Evolutionary conservation across 1,284 basidiomycete genomes (phyloP).

Genomic region (Sporisorium graminicola): DNA sequence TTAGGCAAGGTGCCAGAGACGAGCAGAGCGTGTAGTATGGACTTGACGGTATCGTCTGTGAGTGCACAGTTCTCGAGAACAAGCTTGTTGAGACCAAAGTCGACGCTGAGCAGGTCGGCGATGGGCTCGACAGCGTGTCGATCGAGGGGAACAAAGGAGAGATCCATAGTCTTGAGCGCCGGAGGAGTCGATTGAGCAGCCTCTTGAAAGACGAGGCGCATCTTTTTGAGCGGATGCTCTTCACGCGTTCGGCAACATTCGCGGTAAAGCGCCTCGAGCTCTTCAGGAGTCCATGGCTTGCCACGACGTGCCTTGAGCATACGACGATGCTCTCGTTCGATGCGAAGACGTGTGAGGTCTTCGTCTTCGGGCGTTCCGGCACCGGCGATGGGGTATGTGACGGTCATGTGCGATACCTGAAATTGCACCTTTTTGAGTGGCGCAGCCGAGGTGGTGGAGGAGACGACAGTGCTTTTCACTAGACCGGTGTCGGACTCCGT

Average conservation of each 20-base stretch:
- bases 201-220: conserved; percentile 63
- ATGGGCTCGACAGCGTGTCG: conserved; percentile 60
- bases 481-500: conserved; percentile 17
- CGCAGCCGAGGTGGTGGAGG: conserved; percentile 42
- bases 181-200: conserved; percentile 45
- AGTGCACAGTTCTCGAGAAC: conserved; percentile 65
- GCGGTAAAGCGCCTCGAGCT: conserved; percentile 66
- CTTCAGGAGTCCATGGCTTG: conserved; percentile 56
- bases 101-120: conserved; percentile 66
- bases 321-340: conserved; percentile 62
- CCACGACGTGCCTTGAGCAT: conserved; percentile 46
- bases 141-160: conserved; percentile 60
- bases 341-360: conserved; percentile 58
- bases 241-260: conserved; percentile 67
- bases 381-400: conserved; percentile 67
- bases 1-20: conserved; percentile 85
- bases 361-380: conserved; percentile 61
- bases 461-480: conserved; percentile 29
- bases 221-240: conserved; percentile 65
- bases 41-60: conserved; percentile 78
- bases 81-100: conserved; percentile 63
- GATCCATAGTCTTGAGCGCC: conserved; percentile 59
- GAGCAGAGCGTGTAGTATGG: conserved; percentile 88
- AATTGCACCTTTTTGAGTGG: conserved; percentile 67
- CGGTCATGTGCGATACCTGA: conserved; percentile 58